Base-by-base conservation (phyloP, 2,329 filamentous ascomycete genomes). In the Penicillium sp. region DNA sequence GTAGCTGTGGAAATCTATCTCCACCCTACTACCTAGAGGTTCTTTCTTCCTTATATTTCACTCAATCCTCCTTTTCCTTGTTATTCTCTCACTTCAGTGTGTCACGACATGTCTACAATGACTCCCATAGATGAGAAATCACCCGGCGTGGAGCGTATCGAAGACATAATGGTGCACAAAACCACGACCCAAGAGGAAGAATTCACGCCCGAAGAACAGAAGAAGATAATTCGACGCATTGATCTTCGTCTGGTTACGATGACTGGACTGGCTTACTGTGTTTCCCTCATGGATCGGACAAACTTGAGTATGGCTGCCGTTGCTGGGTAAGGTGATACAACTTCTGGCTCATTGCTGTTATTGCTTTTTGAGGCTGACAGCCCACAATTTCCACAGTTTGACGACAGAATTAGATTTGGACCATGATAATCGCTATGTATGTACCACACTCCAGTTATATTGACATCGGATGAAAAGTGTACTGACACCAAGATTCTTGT, bases 221-320 rank as follows among this genome's bases (percentile, higher is more conserved):
- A 79, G 69, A 82, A 77, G 43, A 90, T 95, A 67, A 85, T 92
- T 43, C 80, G 82, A 55, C 84, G 85, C 13, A 80, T 95, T 64
- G 91, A 96, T 73, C 77, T 80, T 29, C 84, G 87, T 2, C 77
- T 90, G 3, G 83, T 89, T 42, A 69, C 82, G 3, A 86, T 83
- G 1, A 83, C 86, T 4, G 87, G 87, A 21, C 69, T 82, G 62
- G 83, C 92, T 76, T 93, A 93, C 73, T 91, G 88, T 70, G 81
- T 91, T 65, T 88, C 84, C 62, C 77, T 93, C 58, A 90, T 93
- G 85, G 91, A 95, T 69, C 81, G 91, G 31, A 91, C 88, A 2
- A 93, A 93, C 72, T 76, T 93, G 45, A 62, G 63, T 27, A 60
- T 85, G 23, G 90, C 89, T 42, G 85, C 85, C 46, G 88, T 93